Conservation (phyloP, 2,329 filamentous ascomycete species). For the Phialophora expanda region DNA sequence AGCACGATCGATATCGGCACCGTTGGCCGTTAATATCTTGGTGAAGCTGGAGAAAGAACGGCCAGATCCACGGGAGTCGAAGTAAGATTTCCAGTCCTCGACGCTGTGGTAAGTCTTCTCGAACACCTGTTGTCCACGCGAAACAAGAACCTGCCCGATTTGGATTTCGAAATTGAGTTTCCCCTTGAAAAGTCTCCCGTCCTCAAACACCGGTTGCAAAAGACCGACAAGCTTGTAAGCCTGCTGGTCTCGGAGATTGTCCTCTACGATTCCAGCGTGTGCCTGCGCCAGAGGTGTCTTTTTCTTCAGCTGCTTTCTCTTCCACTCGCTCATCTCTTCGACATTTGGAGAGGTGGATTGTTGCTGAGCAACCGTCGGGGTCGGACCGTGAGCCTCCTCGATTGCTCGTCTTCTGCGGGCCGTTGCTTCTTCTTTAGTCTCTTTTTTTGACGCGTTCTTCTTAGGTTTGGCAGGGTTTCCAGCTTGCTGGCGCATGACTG, state of each 20-base stretch:
- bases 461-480: slow-evolving; percentile 32
- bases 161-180: slow-evolving; percentile 45
- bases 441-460: slow-evolving; percentile 23
- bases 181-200: slow-evolving; percentile 45
- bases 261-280: slow-evolving; percentile 23
- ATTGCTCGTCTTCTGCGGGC: slow-evolving; percentile 20
- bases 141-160: slow-evolving; percentile 45
- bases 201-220: slow-evolving; percentile 44
- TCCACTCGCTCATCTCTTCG: slow-evolving; percentile 30
- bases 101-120: slow-evolving; percentile 27
- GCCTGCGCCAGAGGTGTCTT: slow-evolving; percentile 25
- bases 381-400: slow-evolving; percentile 30
- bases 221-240: slow-evolving; percentile 41
- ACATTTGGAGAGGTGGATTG: not conserved
- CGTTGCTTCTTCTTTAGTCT: slow-evolving; percentile 24
- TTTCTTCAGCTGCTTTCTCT: slow-evolving; percentile 27
- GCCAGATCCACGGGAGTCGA: slow-evolving; percentile 37
- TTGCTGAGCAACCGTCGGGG: not conserved
- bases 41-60: slow-evolving; percentile 44
- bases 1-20: slow-evolving; percentile 48
- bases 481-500: slow-evolving; percentile 34
- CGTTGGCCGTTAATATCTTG: slow-evolving; percentile 48
- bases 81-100: slow-evolving; percentile 44
- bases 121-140: slow-evolving; percentile 35
- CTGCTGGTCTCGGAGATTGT: slow-evolving; percentile 17